These are phyloP conservation scores for Gymnopus androsaceus DNA, from an alignment of 1,284 basidiomycete species.

Conservation along the genomic window DNA sequence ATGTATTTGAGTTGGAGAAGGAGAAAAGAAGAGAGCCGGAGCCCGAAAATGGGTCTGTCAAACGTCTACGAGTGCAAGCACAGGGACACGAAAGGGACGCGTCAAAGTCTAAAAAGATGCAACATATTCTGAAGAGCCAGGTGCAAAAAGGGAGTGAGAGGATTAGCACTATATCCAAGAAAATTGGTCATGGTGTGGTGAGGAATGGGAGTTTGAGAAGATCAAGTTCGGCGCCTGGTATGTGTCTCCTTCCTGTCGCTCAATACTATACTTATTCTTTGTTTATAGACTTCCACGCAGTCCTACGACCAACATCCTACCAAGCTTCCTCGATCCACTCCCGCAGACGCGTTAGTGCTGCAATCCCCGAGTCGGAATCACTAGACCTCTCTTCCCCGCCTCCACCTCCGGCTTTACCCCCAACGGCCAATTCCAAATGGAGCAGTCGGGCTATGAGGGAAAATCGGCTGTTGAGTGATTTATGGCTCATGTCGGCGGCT, in stretches of 20 bases:
- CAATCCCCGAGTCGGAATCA: constrained; percentile 26
- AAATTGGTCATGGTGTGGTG: constrained; percentile 69
- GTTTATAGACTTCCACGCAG: constrained; percentile 61
- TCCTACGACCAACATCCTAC: constrained; percentile 61
- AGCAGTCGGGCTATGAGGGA: constrained; percentile 59
- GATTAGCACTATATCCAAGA: constrained; percentile 75
- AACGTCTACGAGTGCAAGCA: not conserved
- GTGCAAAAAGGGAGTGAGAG: constrained; percentile 72
- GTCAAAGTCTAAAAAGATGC: constrained; percentile 66
- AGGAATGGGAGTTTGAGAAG: constrained; percentile 57
- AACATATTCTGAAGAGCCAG: constrained; percentile 69
- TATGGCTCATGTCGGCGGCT: constrained; percentile 94
- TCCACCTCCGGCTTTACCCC: constrained; percentile 44
- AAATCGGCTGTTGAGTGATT: constrained; percentile 74
- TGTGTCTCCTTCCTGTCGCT: constrained; percentile 12
- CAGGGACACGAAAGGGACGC: constrained; percentile 31
- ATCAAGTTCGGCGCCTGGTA: constrained; percentile 67
- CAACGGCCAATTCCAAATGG: constrained; percentile 38
- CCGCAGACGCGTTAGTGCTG: constrained; percentile 13
- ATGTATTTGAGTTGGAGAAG: constrained; percentile 14
- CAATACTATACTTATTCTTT: constrained; percentile 1
- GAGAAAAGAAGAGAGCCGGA: constrained; percentile 15
- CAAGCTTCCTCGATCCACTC: constrained; percentile 74
- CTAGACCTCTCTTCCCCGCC: constrained; percentile 39
- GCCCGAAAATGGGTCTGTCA: not conserved